phyloP scores from a whole-genome alignment of 768 basidiomycete species.

The Strobilomyces dryophilus region DNA sequence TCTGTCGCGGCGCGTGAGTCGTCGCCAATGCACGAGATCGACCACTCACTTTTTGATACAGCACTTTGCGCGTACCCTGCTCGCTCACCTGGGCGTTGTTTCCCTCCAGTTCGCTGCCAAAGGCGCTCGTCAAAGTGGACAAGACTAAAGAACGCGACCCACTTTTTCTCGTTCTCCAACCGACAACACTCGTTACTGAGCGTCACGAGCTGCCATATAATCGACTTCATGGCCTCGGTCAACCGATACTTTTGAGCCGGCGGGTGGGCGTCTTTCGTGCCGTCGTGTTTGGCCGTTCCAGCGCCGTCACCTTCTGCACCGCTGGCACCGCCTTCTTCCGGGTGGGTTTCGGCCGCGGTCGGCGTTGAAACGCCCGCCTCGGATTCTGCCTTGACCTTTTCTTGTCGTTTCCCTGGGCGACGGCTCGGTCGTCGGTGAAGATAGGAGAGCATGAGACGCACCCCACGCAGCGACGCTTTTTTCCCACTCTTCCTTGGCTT shows the following conservation, averaged over 20 bases:
- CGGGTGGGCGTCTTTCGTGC: conserved; percentile 45
- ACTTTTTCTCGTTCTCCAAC: conserved; percentile 63
- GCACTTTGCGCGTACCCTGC: conserved; percentile 71
- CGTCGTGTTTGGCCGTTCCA: conserved; percentile 24
- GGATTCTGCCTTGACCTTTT: conserved; percentile 43
- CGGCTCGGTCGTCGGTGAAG: background rate
- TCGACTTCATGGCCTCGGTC: conserved; percentile 75
- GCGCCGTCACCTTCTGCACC: conserved; percentile 25
- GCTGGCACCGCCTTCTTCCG: conserved; percentile 31
- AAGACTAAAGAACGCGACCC: background rate
- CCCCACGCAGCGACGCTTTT: conserved; percentile 67
- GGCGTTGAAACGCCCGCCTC: conserved; percentile 33
- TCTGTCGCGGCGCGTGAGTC: conserved; percentile 34
- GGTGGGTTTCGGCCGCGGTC: conserved; percentile 17
- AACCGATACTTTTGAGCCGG: conserved; percentile 75
- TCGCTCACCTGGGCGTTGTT: conserved; percentile 71
- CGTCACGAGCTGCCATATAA: conserved; percentile 77
- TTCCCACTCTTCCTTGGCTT: conserved; percentile 76
- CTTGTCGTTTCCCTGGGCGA: conserved; percentile 48
- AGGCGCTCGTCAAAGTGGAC: background rate
- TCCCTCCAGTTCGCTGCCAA: conserved; percentile 53
- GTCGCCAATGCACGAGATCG: background rate
- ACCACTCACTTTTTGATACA: conserved; percentile 69
- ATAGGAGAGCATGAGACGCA: conserved; percentile 26
- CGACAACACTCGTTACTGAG: conserved; percentile 82